phyloP scores from a whole-genome alignment of 805 yeast genomes.

The Cyberlindnera xishuangbannaensis region DNA sequence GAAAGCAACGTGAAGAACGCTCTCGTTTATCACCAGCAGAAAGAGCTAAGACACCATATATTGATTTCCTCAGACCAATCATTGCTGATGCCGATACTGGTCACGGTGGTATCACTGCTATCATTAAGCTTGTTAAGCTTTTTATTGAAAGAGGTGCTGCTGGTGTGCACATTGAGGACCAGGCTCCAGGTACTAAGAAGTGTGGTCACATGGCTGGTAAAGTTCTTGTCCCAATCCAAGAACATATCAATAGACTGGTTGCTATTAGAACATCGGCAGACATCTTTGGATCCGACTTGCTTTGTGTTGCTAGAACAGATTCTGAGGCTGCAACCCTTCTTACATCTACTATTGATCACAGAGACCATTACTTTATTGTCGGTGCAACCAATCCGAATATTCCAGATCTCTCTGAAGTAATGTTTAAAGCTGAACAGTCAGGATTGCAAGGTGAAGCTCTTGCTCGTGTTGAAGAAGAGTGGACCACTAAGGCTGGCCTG shows the following conservation, averaged over 20 bases:
- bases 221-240: constrained; percentile 95
- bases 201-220: constrained; percentile 99
- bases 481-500: constrained; percentile 79
- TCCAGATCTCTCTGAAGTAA: constrained; percentile 66
- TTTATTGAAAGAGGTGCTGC: constrained; percentile 98
- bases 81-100: constrained; percentile 99
- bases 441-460: constrained; percentile 72
- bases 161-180: constrained; percentile 97
- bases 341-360: constrained; percentile 87
- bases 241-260: constrained; percentile 89
- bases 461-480: constrained; percentile 69
- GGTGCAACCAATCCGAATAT: constrained; percentile 87
- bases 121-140: constrained; percentile 89
- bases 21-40: constrained; percentile 50
- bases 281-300: constrained; percentile 79
- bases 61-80: constrained; percentile 89
- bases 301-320: constrained; percentile 92
- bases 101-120: constrained; percentile 97
- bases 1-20: constrained; percentile 80
- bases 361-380: constrained; percentile 89
- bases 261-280: constrained; percentile 96
- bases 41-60: constrained; percentile 65
- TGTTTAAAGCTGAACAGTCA: constrained; percentile 72
- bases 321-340: constrained; percentile 96
- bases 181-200: constrained; percentile 97